These are phyloP conservation scores for Talaromyces marneffei DNA, from an alignment of 2,329 filamentous ascomycete genomes.

Conservation along the genomic window DNA sequence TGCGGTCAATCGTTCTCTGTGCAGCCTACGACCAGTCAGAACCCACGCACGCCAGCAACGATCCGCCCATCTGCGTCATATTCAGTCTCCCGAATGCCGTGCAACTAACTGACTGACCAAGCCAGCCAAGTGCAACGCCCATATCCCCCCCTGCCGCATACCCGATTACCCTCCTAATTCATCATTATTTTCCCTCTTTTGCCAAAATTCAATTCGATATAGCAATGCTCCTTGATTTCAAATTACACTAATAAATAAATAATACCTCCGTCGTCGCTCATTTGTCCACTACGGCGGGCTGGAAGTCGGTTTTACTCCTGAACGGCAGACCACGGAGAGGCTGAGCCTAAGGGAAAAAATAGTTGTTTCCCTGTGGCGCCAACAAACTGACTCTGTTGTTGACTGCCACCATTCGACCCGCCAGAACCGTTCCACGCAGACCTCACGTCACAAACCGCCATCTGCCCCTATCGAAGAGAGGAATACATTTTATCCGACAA, in stretches of 20 bases:
- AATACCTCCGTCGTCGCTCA: neutral
- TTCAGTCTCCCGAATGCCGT: neutral
- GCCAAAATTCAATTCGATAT: neutral
- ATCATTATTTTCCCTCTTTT: neutral
- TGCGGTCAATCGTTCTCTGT: neutral
- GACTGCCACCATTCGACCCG: neutral
- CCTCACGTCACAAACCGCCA: slow-evolving; percentile 25
- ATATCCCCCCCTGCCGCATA: neutral
- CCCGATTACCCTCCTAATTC: neutral
- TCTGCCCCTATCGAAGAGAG: slow-evolving; percentile 6
- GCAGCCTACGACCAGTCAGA: neutral
- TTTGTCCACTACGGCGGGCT: neutral
- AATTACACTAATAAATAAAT: neutral
- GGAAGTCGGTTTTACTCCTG: neutral
- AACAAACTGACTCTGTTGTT: neutral
- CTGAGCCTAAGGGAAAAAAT: neutral
- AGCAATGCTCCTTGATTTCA: neutral
- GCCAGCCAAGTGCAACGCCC: neutral
- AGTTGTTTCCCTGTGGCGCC: neutral
- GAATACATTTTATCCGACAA: neutral
- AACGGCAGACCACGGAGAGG: neutral
- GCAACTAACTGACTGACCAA: neutral
- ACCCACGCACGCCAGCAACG: neutral
- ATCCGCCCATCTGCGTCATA: slow-evolving; percentile 9
- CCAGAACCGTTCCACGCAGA: slow-evolving; percentile 22